A percentile compares a stretch with the other conserved stretches of the same genome.
These are phyloP conservation scores for Kwoniella bestiolae DNA, from an alignment of 768 basidiomycete genomes.

Conservation along the genomic window DNA sequence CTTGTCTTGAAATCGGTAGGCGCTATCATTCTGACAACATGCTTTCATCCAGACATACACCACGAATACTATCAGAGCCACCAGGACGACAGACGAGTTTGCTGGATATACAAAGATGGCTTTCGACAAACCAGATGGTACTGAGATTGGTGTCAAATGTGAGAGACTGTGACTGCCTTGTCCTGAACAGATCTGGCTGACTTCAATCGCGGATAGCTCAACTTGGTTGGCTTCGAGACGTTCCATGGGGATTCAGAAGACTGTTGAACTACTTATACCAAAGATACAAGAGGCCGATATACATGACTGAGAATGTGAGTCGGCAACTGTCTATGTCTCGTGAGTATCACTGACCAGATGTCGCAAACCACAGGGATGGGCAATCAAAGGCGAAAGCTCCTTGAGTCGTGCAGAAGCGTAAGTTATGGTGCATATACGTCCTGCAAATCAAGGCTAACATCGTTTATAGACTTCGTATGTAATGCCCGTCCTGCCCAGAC, in stretches of 20 bases:
- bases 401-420: constrained; percentile 38
- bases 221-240: constrained; percentile 43
- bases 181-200: not conserved
- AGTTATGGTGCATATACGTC: too few species aligned
- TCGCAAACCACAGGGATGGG: constrained; percentile 16
- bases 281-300: constrained; percentile 49
- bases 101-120: constrained; percentile 31
- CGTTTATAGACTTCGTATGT: constrained; percentile 21
- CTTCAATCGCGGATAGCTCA: constrained; percentile 10
- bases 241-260: constrained; percentile 51
- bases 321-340: too few species aligned
- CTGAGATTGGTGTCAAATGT: constrained; percentile 40
- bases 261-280: constrained; percentile 47
- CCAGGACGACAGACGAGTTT: constrained; percentile 36
- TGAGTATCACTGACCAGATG: too few species aligned
- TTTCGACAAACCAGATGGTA: constrained; percentile 41
- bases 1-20: not conserved
- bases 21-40: not conserved
- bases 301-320: constrained; percentile 53
- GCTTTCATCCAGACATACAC: constrained; percentile 33
- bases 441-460: too few species aligned
- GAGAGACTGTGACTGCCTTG: constrained; percentile 8
- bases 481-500: too few species aligned
- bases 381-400: constrained; percentile 36
- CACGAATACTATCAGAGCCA: constrained; percentile 45